Conservation (phyloP, 83 land plant species). For the Thuja plicata region DNA sequence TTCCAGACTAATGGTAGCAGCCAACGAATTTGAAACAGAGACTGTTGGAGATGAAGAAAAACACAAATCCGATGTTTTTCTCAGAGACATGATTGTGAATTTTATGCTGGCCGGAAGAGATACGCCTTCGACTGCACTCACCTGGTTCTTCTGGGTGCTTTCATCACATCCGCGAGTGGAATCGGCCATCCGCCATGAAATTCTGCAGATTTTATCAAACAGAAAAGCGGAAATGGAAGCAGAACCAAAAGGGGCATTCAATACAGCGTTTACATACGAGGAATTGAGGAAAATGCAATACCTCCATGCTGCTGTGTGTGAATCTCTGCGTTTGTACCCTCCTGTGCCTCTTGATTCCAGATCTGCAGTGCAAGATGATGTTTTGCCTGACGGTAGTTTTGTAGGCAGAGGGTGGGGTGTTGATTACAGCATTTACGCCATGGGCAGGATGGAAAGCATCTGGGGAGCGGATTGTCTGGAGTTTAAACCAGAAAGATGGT, state of each 20-base stretch:
- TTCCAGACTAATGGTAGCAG: constrained; percentile 24
- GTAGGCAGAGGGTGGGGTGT: constrained; percentile 38
- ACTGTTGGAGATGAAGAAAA: neutral
- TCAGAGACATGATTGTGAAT: constrained; percentile 35
- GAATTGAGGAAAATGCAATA: constrained; percentile 34
- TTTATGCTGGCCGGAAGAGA: constrained; percentile 35
- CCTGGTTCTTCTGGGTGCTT: constrained; percentile 30
- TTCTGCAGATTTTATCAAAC: neutral
- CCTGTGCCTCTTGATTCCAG: constrained; percentile 50
- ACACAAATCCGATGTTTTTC: constrained; percentile 9
- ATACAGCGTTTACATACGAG: neutral
- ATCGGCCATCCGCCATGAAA: neutral
- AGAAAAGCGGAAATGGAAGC: neutral
- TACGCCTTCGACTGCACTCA: constrained; percentile 22
- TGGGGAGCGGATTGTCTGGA: constrained; percentile 49
- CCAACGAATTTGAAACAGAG: neutral
- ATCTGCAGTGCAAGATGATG: constrained; percentile 34
- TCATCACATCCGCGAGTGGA: constrained; percentile 16
- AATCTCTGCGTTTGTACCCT: constrained; percentile 27
- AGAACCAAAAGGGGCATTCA: neutral
- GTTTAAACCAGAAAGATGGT: constrained; percentile 60
- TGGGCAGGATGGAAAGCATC: constrained; percentile 22
- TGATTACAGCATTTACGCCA: constrained; percentile 38
- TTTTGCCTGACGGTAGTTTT: constrained; percentile 48
- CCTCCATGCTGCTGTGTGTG: constrained; percentile 33